Base-by-base conservation (phyloP, 2,329 filamentous ascomycete species). In the Leptographium procerum region DNA sequence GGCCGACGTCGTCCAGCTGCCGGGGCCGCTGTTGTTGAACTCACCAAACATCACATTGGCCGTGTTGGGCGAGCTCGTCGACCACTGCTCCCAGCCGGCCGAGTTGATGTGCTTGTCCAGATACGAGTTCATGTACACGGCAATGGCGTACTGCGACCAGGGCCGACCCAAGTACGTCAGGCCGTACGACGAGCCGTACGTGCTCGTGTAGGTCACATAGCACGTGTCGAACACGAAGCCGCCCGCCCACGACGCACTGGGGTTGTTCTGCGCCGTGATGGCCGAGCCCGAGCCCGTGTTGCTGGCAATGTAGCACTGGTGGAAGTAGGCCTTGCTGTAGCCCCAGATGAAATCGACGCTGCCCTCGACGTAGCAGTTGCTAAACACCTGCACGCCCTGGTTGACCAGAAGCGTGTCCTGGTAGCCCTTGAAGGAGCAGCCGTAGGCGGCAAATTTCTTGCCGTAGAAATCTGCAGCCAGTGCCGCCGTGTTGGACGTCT, bases 31-130 rank as follows among this genome's bases (percentile, higher is more conserved):
- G 59, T 70, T 69, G 58, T 71, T 63, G 40, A 60, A 62, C 53
- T 63, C 70, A 43, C 69, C 69, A 57, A 71, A 72, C 24, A 65
- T 58, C n/a, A 72, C 69, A 59, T 65, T 61, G n/a, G 62, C 65
- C 14, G 69, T 73, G 47, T 69, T 67, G 45, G 70, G 68, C 31
- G 62, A 61, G 57, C 62, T 68, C 1, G 65, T 69, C 14, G 64
- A 66, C 71, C 71, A 72, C 31, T 72, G 65, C 2, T 64, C 67
- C 83, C 84, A 87, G 0, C 84, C 84, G 0, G 77, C 76, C 2
- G 73, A 59, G 64, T 84, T 84, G 64, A 87, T 77, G 26, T 85
- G 81, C 28, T 71, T 69, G 19, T 72, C 74, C 69, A 87, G 71
- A 34, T 66, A 67, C 0, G 79, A 80, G 57, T 74, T 67, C 63